phyloP scores from a whole-genome alignment of 805 yeast genomes.

The Candida ovalis region DNA sequence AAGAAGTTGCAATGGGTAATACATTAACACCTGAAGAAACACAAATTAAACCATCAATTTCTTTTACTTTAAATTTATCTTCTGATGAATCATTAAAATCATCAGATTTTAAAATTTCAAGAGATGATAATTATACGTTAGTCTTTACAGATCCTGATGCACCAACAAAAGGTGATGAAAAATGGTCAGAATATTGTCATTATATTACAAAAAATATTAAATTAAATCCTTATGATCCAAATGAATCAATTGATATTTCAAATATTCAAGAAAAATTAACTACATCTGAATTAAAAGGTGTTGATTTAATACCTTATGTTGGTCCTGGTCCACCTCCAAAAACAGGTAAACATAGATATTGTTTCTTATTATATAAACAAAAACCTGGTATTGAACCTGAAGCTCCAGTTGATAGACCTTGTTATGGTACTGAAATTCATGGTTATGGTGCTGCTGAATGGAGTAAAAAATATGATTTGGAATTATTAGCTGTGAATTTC shows the following conservation, averaged over 20 bases:
- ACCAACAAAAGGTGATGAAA: slow-evolving; percentile 75
- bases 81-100: slow-evolving; percentile 30
- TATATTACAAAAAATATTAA: slow-evolving; percentile 57
- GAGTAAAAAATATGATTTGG: slow-evolving; percentile 58
- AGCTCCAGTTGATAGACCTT: slow-evolving; percentile 52
- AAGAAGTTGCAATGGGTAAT: slow-evolving; percentile 78
- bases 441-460: slow-evolving; percentile 75
- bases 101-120: slow-evolving; percentile 39
- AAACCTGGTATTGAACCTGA: slow-evolving; percentile 40
- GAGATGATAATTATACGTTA: slow-evolving; percentile 59
- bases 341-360: slow-evolving; percentile 86
- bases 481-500: slow-evolving; percentile 73
- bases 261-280: slow-evolving; percentile 28
- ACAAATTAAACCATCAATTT: slow-evolving; percentile 62
- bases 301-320: slow-evolving; percentile 50
- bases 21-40: slow-evolving; percentile 61
- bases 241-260: slow-evolving; percentile 23
- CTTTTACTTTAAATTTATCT: slow-evolving; percentile 47
- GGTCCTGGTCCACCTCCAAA: slow-evolving; percentile 92
- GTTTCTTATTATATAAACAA: slow-evolving; percentile 70
- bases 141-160: slow-evolving; percentile 94
- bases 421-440: slow-evolving; percentile 86
- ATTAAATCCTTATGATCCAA: slow-evolving; percentile 36
- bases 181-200: slow-evolving; percentile 87
- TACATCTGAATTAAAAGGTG: slow-evolving; percentile 37